A percentile compares a stretch with the other conserved stretches of the same genome.
phyloP scores from a whole-genome alignment of 2,329 filamentous ascomycete genomes.

The Penicillium sp. region DNA sequence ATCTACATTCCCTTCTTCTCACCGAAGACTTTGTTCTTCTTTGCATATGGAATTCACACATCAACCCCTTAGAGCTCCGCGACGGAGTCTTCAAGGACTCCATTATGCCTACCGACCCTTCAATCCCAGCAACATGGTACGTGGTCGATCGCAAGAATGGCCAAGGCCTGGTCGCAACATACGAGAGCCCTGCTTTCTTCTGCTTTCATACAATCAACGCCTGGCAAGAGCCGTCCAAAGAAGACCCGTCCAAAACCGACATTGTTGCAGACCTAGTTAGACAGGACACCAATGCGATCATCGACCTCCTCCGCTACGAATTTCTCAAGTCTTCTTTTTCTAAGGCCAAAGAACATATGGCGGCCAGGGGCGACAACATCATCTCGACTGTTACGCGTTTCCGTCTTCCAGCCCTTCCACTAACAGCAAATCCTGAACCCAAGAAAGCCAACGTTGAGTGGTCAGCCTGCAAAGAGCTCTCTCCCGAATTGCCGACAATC shows the following conservation, averaged over 20 bases:
- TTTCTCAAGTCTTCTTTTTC: conserved; percentile 64
- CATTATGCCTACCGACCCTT: conserved; percentile 65
- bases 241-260: conserved; percentile 44
- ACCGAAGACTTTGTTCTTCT: conserved; percentile 72
- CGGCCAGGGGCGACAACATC: conserved; percentile 39
- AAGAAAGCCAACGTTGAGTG: conserved; percentile 32
- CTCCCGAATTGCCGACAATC: conserved; percentile 56
- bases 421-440: conserved; percentile 7
- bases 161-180: conserved; percentile 70
- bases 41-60: conserved; percentile 70
- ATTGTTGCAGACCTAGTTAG: conserved; percentile 69
- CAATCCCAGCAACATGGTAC: conserved; percentile 68
- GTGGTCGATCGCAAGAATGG: conserved; percentile 69
- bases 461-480: conserved; percentile 26
- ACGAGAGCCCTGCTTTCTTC: conserved; percentile 71
- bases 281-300: conserved; percentile 67
- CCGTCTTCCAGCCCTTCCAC: conserved; percentile 41
- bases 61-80: conserved; percentile 51
- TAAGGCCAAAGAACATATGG: conserved; percentile 40
- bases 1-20: conserved; percentile 83
- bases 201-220: conserved; percentile 81
- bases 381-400: conserved; percentile 39
- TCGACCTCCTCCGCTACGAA: conserved; percentile 72
- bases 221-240: conserved; percentile 63
- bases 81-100: conserved; percentile 60